These are phyloP conservation scores for Dichotomocladium elegans DNA, from an alignment of 371 early-diverging fungal genomes.

Conservation along the genomic window DNA sequence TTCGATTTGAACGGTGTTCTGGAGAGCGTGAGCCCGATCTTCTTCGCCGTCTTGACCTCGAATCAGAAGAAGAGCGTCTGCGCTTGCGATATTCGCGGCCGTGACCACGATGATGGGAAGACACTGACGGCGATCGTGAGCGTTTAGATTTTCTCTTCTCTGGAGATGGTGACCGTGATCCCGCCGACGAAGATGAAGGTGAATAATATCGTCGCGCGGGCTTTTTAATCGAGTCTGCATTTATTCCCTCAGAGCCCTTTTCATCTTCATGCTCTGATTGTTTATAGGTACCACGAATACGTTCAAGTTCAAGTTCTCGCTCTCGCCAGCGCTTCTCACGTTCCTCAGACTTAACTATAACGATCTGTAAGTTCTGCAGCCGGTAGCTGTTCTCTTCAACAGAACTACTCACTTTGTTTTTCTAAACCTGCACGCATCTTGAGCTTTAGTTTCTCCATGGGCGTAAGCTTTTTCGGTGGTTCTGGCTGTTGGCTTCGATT, in stretches of 20 bases:
- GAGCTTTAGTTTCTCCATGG: conserved; percentile 46
- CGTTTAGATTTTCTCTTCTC: not conserved
- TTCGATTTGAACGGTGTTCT: not conserved
- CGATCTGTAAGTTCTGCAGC: not conserved
- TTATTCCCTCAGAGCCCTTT: not conserved
- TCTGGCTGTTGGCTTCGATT: conserved; percentile 4
- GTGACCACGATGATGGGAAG: not conserved
- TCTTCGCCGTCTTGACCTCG: too few relatives aligned
- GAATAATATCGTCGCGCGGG: conserved; percentile 9
- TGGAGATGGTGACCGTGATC: conserved; percentile 12
- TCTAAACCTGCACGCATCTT: conserved; percentile 48
- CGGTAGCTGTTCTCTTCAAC: not conserved
- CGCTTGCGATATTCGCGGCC: not conserved
- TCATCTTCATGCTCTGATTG: conserved; percentile 1
- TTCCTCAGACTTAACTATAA: conserved; percentile 31
- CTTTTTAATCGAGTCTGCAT: not conserved
- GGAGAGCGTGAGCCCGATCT: not conserved
- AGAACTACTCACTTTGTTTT: conserved; percentile 33
- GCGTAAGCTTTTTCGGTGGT: conserved; percentile 35
- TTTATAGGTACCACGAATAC: conserved; percentile 1
- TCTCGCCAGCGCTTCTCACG: conserved; percentile 22
- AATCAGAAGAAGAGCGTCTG: not conserved
- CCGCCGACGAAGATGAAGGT: conserved; percentile 8
- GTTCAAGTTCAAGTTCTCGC: conserved; percentile 21
- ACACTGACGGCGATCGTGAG: not conserved